Evolutionary conservation across 495 filamentous ascomycete species (phyloP).

Genomic region (Filosporella fistucella): DNA sequence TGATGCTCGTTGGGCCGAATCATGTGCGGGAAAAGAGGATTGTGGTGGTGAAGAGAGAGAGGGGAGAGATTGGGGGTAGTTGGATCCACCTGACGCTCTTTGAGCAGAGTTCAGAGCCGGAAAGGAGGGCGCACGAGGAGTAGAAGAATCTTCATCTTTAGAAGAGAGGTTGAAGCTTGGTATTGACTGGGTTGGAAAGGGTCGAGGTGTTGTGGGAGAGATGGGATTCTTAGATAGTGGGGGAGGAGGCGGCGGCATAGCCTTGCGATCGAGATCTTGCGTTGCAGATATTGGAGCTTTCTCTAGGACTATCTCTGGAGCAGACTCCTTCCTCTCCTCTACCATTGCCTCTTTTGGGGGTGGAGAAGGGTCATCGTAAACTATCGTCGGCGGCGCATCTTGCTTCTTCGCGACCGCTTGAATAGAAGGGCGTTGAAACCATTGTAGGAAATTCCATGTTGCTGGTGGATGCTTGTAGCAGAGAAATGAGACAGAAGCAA

Average conservation of each 20-base stretch:
- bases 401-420: slow-evolving; percentile 4
- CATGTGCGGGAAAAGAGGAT: slow-evolving; percentile 33
- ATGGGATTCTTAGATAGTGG: slow-evolving; percentile 1
- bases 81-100: slow-evolving; percentile 24
- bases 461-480: slow-evolving; percentile 41
- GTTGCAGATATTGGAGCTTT: not conserved
- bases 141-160: not conserved
- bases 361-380: not conserved
- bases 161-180: slow-evolving; percentile 13
- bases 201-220: slow-evolving; percentile 8
- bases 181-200: not conserved
- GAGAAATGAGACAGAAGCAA: slow-evolving; percentile 48
- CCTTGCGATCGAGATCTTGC: slow-evolving; percentile 27
- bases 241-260: slow-evolving; percentile 26
- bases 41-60: slow-evolving; percentile 18
- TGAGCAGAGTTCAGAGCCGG: slow-evolving; percentile 28
- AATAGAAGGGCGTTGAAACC: slow-evolving; percentile 11
- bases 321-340: not conserved
- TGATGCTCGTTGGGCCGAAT: slow-evolving; percentile 35
- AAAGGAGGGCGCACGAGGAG: too few species aligned
- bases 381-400: slow-evolving; percentile 5
- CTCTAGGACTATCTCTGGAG: slow-evolving; percentile 4
- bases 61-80: slow-evolving; percentile 16
- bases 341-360: not conserved
- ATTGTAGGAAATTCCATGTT: slow-evolving; percentile 30